Evolutionary conservation across 2,329 filamentous ascomycete genomes (phyloP), one percentile per base, ranked within the genome.

Genomic region (Xenoacremonium recifei): DNA sequence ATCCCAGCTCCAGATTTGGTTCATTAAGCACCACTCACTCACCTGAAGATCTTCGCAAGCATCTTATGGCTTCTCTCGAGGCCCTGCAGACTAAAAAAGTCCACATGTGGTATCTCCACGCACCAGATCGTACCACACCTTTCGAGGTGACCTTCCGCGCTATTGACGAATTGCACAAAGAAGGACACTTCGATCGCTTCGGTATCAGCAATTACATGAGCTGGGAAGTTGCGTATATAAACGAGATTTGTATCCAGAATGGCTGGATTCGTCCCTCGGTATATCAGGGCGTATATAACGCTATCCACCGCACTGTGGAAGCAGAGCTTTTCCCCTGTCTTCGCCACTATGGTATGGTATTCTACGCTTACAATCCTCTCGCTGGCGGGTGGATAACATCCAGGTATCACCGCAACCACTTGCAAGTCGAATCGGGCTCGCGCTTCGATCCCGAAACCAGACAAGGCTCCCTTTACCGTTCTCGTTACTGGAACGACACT

Each of bases 201-300:
- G 87, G 85, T 1, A 60, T 91, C 32, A 82, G 76, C 51, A 91
- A 91, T 61, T 90, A 79, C 56, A 82, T 85, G 0, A 79, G 86
- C 1, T 90, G 84, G 66, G 87, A 91, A 59, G 84, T 91, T 3
- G 86, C 86, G 0, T 85, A 90, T 63, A 75, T 89, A 6, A 82
- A 80, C 36, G 80, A 84, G 50, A 77, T 84, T 27, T 87, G 82
- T 66, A 79, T 80, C 43, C 75, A 80, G 61, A 76, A 80, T 50
- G 77, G 78, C 19, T 89, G 82, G 81, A 83, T 89, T 13, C 75
- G 56, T 11, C 86, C 86, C 0, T 85, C 80, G 1, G 80, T 89
- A 40, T 90, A 86, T 62, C 85, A 90, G 59, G 87, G 73, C 47
- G 87, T 89, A 80, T 87, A 87, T 61, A 63, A 65, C 12, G 45